Conservation (phyloP, 805 yeast genomes). For the Ogataea parapolymorpha region DNA sequence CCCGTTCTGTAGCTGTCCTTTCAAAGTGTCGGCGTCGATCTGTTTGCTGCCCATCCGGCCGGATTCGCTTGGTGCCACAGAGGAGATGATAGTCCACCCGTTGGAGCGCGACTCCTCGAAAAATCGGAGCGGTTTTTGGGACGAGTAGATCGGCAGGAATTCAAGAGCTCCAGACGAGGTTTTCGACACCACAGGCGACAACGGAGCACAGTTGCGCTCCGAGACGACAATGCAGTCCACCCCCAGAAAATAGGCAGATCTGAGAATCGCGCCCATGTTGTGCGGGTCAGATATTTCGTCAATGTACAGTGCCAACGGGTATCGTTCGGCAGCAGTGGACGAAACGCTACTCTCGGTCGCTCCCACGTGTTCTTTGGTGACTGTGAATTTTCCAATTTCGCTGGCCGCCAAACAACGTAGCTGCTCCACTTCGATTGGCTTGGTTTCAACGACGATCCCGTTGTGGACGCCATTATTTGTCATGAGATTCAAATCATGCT, state of each 20-base stretch:
- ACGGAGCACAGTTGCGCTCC: constrained; percentile 64
- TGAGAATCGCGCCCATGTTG: constrained; percentile 76
- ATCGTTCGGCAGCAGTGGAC: constrained; percentile 20
- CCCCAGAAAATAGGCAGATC: constrained; percentile 80
- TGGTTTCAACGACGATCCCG: constrained; percentile 70
- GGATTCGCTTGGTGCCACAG: constrained; percentile 41
- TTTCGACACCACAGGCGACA: constrained; percentile 76
- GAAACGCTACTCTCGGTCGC: neutral
- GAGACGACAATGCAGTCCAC: constrained; percentile 76
- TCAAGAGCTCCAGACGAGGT: constrained; percentile 86
- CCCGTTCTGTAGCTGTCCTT: constrained; percentile 38
- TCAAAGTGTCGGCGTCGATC: constrained; percentile 42
- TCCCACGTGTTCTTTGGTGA: constrained; percentile 19
- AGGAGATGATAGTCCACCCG: constrained; percentile 72
- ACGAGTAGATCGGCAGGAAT: constrained; percentile 56
- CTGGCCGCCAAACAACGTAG: constrained; percentile 22
- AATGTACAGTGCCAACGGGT: constrained; percentile 69
- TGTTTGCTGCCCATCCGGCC: constrained; percentile 25
- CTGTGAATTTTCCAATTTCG: constrained; percentile 16
- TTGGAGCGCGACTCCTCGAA: constrained; percentile 50
- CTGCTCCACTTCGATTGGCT: constrained; percentile 41
- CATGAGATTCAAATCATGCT: constrained; percentile 56
- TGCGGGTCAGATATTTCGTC: constrained; percentile 87
- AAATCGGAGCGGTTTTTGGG: constrained; percentile 58
- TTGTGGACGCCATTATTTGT: constrained; percentile 75